A percentile compares a stretch with the other conserved stretches of the same genome.
Conservation (phyloP, 2,329 filamentous ascomycete species). For the Helminthosporium solani region DNA sequence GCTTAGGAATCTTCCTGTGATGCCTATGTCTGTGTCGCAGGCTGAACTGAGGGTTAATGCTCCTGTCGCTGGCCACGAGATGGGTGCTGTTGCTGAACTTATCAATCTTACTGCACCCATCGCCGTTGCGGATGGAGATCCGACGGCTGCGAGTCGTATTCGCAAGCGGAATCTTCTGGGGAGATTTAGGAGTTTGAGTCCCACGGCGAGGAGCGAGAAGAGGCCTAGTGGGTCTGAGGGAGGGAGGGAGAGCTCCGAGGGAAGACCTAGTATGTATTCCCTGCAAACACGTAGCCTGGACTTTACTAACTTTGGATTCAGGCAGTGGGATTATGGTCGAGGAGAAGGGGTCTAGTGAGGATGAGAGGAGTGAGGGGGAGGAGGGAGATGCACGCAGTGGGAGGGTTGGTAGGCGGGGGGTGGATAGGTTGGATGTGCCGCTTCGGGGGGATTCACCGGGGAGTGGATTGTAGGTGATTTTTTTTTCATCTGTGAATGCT, state of each 20-base stretch:
- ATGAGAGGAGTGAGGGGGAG: constrained; percentile 37
- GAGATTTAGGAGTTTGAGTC: constrained; percentile 35
- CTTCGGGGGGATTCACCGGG: neutral
- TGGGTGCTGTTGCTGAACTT: constrained; percentile 36
- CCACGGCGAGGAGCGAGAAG: constrained; percentile 29
- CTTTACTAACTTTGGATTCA: too few species aligned
- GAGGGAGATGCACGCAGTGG: constrained; percentile 11
- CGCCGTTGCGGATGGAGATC: constrained; percentile 40
- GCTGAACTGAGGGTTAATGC: neutral
- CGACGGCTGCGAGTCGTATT: constrained; percentile 33
- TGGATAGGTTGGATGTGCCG: constrained; percentile 20
- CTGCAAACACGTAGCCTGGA: too few species aligned
- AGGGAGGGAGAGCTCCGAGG: constrained; percentile 21
- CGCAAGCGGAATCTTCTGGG: constrained; percentile 18
- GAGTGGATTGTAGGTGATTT: too few species aligned
- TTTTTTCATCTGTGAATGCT: too few species aligned
- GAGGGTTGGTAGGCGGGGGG: constrained; percentile 30
- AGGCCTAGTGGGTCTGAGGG: constrained; percentile 16
- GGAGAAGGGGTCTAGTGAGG: constrained; percentile 40
- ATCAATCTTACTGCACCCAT: constrained; percentile 38
- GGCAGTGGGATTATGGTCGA: constrained; percentile 45
- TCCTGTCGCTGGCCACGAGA: neutral
- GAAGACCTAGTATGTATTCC: constrained; percentile 14
- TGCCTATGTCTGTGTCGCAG: constrained; percentile 9
- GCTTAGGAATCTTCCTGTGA: constrained; percentile 40